A percentile compares a stretch with the other conserved stretches of the same genome.
Evolutionary conservation across 2,329 filamentous ascomycete genomes (phyloP).

Genomic region (Hypocreales sp.): DNA sequence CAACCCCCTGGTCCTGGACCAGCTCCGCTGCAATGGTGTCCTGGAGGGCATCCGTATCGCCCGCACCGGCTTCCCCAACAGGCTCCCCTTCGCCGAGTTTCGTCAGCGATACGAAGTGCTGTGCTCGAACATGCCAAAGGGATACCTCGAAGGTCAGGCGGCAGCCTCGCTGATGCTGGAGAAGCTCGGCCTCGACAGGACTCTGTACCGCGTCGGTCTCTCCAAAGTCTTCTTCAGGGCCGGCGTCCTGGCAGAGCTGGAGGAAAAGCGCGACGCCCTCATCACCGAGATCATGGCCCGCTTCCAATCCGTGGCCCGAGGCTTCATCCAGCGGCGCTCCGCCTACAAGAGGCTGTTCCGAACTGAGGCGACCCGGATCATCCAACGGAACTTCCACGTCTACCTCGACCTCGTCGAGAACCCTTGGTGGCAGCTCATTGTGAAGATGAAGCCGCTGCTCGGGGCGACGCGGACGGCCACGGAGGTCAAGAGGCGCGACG

Average conservation of each 20-base stretch:
- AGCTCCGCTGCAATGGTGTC: conserved; percentile 96
- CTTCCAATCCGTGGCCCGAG: conserved; percentile 85
- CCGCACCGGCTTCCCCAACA: conserved; percentile 89
- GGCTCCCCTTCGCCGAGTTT: conserved; percentile 85
- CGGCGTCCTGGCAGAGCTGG: conserved; percentile 86
- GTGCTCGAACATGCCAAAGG: conserved; percentile 74
- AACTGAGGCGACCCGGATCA: conserved; percentile 84
- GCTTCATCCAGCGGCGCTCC: conserved; percentile 74
- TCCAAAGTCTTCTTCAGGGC: conserved; percentile 98
- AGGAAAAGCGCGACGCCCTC: conserved; percentile 85
- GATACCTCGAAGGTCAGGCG: conserved; percentile 79
- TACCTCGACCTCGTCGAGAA: conserved; percentile 83
- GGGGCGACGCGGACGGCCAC: conserved; percentile 82
- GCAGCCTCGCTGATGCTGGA: conserved; percentile 78
- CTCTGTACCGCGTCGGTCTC: conserved; percentile 82
- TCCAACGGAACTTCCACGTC: conserved; percentile 85
- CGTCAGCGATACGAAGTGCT: conserved; percentile 91
- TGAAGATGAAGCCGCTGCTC: conserved; percentile 87
- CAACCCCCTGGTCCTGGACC: conserved; percentile 84
- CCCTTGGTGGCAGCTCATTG: conserved; percentile 94
- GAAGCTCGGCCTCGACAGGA: conserved; percentile 69
- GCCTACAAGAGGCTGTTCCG: conserved; percentile 90
- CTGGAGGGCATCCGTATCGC: conserved; percentile 97
- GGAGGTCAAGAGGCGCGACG: conserved; percentile 89
- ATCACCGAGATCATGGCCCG: conserved; percentile 88